phyloP scores from a whole-genome alignment of 805 yeast species.

The Metschnikowia colocasiae region DNA sequence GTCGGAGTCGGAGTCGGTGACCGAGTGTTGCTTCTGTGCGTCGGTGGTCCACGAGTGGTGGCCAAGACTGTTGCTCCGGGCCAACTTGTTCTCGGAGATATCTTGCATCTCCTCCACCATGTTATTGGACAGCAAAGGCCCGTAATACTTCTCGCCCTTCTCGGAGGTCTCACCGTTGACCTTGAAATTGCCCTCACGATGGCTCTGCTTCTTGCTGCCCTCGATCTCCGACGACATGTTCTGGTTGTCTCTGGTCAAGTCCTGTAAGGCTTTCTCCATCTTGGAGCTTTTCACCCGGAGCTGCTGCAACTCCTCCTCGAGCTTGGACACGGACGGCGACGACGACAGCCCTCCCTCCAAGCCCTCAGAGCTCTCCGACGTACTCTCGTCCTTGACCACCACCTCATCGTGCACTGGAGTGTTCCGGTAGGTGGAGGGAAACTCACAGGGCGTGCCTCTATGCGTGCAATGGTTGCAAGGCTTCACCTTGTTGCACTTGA shows the following conservation, averaged over 20 bases:
- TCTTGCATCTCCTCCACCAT: constrained; percentile 39
- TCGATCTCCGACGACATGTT: not conserved
- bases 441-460: constrained; percentile 15
- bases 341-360: not conserved
- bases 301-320: constrained; percentile 3
- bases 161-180: constrained; percentile 39
- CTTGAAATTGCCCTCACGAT: constrained; percentile 8
- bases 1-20: constrained; percentile 3
- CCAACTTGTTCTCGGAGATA: constrained; percentile 5
- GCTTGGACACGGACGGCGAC: not conserved
- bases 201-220: not conserved
- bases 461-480: constrained; percentile 18
- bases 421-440: constrained; percentile 18
- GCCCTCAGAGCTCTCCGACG: constrained; percentile 1
- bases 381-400: constrained; percentile 7
- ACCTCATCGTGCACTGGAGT: constrained; percentile 17
- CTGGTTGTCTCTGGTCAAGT: not conserved
- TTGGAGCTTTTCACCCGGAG: constrained; percentile 1
- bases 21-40: constrained; percentile 4
- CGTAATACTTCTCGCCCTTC: constrained; percentile 44
- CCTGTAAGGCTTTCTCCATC: constrained; percentile 1
- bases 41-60: constrained; percentile 10
- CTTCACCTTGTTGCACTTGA: constrained; percentile 19
- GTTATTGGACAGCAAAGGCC: constrained; percentile 47
- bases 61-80: constrained; percentile 1